Evolutionary conservation across 2,329 filamentous ascomycete genomes (phyloP).

Genomic region (Diaporthe batatas): DNA sequence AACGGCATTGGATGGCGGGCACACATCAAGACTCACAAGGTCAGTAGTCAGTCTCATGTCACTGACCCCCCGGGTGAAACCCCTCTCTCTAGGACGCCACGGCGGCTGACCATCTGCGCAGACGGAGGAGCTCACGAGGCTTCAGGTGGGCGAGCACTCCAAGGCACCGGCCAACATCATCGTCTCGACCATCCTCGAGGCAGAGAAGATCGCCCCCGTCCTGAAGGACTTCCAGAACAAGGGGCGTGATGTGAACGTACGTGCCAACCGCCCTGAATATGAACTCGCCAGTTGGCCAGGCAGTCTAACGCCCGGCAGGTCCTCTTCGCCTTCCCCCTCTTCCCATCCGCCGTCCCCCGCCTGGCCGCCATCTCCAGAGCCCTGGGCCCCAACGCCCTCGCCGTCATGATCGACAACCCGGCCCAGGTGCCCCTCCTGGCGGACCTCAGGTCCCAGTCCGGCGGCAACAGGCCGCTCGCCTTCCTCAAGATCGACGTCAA

Average conservation of each 20-base stretch:
- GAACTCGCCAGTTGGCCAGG: background rate
- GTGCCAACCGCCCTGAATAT: slow-evolving; percentile 43
- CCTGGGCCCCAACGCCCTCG: slow-evolving; percentile 69
- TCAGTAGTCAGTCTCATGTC: slow-evolving; percentile 60
- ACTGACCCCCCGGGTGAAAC: background rate
- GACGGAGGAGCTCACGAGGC: slow-evolving; percentile 74
- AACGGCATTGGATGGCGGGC: slow-evolving; percentile 77
- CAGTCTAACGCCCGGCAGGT: slow-evolving; percentile 53
- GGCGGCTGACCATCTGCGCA: slow-evolving; percentile 48
- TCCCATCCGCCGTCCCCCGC: slow-evolving; percentile 70
- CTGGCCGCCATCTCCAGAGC: slow-evolving; percentile 67
- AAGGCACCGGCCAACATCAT: slow-evolving; percentile 70
- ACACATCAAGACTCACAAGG: slow-evolving; percentile 89
- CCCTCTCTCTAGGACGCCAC: slow-evolving; percentile 11
- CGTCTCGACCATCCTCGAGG: slow-evolving; percentile 81
- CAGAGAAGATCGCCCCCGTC: slow-evolving; percentile 74
- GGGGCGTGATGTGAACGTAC: slow-evolving; percentile 71
- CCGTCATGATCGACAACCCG: slow-evolving; percentile 78
- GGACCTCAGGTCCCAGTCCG: slow-evolving; percentile 56
- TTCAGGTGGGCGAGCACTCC: slow-evolving; percentile 75
- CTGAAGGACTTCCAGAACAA: slow-evolving; percentile 68
- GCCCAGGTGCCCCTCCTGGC: slow-evolving; percentile 67
- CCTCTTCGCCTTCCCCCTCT: slow-evolving; percentile 79
- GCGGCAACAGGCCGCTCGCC: slow-evolving; percentile 64
- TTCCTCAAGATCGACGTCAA: slow-evolving; percentile 84